Evolutionary conservation across 108 stramenopile species (phyloP).

Genomic region (Stephanodiscus triporus): DNA sequence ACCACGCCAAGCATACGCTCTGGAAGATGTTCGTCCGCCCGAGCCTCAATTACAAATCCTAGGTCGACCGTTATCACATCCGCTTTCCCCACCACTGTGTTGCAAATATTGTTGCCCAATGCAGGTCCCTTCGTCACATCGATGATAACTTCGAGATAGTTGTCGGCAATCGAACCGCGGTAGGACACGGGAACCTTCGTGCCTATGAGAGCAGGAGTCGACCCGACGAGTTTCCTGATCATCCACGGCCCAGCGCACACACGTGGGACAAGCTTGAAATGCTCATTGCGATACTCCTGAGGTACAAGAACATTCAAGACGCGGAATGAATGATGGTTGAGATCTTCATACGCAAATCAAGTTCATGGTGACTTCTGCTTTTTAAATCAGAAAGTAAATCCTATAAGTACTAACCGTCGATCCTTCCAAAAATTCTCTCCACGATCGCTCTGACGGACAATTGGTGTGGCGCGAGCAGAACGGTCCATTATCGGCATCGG

Average conservation of each 20-base stretch:
- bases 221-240: slow-evolving; percentile 60
- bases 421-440: slow-evolving; percentile 48
- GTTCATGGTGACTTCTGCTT: no score
- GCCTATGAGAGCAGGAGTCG: slow-evolving; percentile 56
- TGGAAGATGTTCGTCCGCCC: slow-evolving; percentile 44
- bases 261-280: slow-evolving; percentile 52
- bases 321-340: not conserved
- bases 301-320: not conserved
- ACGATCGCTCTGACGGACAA: slow-evolving; percentile 43
- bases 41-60: slow-evolving; percentile 55
- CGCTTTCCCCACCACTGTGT: slow-evolving; percentile 52
- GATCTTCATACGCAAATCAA: not conserved
- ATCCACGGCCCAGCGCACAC: slow-evolving; percentile 52
- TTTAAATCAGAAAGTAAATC: not conserved
- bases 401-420: slow-evolving; percentile 8
- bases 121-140: slow-evolving; percentile 55
- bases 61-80: slow-evolving; percentile 53
- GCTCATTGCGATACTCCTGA: slow-evolving; percentile 40
- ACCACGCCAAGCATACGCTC: slow-evolving; percentile 51
- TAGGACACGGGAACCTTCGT: slow-evolving; percentile 54
- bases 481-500: slow-evolving; percentile 53
- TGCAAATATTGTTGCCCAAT: slow-evolving; percentile 54
- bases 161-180: slow-evolving; percentile 45
- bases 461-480: slow-evolving; percentile 22
- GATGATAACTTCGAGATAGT: slow-evolving; percentile 52